Evolutionary conservation across 2,329 filamentous ascomycete genomes (phyloP), one percentile per base, ranked within the genome.

Genomic region (Fusarium fujikuroi): DNA sequence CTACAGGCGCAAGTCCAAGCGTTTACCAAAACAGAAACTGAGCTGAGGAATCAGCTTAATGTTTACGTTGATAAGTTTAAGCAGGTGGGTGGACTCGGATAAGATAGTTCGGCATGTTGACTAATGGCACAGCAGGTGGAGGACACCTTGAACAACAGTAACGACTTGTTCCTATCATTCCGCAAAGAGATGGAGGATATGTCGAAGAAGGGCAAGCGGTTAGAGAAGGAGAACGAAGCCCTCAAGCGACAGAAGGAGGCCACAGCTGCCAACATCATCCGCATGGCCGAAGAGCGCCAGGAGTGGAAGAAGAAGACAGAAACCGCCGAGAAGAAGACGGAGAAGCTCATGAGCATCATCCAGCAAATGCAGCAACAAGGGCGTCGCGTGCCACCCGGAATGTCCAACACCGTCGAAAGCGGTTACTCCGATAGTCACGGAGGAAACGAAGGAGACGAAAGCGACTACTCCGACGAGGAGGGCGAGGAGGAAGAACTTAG

Each of bases 1-100:
- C 87, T 99, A 59, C 97, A 96, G 76, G 88, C 91, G 40, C 96
- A 99, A 83, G 95, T 98, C 30, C 94, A 95, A 75, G 97, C 95
- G 4, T 98, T 98, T 81, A 96, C 95, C 40, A 96, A 97, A 83
- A 98, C 95, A 15, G 96, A 99, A 84, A 92, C 93, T 21, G 95
- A 98, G 83, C 88, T 99, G 62, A 88, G 96, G 68, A 97, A 94
- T 78, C 96, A 99, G 83, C 90, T 99, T 77, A 98, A 98, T 81
- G 95, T 98, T 77, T 99, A 99, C 79, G 95, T 98, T 32, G 96
- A 99, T 81, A 99, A 98, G 85, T 98, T 98, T 85, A 98, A 98
- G 86, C 96, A 99, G 93, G 95, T 97, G 90, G 83, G 89, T 82
- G 62, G 62, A 60, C 18, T 56, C 61, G 40, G 52, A 18, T 49